Base-by-base conservation (phyloP, 495 filamentous ascomycete species). In the Aspergillus asperescens region DNA sequence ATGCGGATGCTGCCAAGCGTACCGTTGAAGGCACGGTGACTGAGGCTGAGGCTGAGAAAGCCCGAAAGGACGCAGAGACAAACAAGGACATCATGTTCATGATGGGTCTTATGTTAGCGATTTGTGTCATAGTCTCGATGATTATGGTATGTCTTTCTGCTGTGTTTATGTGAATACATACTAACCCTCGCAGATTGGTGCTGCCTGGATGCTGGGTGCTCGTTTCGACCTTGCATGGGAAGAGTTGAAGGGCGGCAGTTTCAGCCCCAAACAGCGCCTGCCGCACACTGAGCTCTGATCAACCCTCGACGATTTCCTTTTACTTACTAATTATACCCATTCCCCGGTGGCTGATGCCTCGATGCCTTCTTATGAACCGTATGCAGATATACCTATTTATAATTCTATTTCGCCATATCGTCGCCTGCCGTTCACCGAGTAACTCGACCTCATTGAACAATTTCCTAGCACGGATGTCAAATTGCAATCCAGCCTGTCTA, bases 381-480 rank as follows among this genome's bases (percentile, higher is more conserved):
- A 34, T 49, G 15, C 43, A 48, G 29, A 42, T 43, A 43, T 50
- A 46, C 27, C 35, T 54, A 51, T 41, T 65, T 64, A 58, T 73
- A 70, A 64, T 72, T 66, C 62, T 54, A 62, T 52, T 59, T 50
- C 46, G 22, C 53, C 40, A 18, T 54, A 53, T 42, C 43, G 23
- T 13, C 1, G 20, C 32, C 19, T 25, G 22, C 43, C 18, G 5
- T n/a, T 12, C 29, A 1, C 28, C 29, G 7, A 39, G 6, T 29
- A 29, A 10, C 19, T 4, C 15, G 6, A 8, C 4, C 34, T 27
- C n/a, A 1, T 39, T 9, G n/a, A 23, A 24, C n/a, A 27, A 20
- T 19, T 27, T 44, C 9, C 56, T 67, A 91, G 90, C 90, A 95
- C 88, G 84, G 88, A 94, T 96, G 90, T 95, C 90, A 96, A 95